A percentile compares a stretch with the other conserved stretches of the same genome.
Conservation (phyloP, 495 filamentous ascomycete genomes). For the Pseudevernia furfuracea region DNA sequence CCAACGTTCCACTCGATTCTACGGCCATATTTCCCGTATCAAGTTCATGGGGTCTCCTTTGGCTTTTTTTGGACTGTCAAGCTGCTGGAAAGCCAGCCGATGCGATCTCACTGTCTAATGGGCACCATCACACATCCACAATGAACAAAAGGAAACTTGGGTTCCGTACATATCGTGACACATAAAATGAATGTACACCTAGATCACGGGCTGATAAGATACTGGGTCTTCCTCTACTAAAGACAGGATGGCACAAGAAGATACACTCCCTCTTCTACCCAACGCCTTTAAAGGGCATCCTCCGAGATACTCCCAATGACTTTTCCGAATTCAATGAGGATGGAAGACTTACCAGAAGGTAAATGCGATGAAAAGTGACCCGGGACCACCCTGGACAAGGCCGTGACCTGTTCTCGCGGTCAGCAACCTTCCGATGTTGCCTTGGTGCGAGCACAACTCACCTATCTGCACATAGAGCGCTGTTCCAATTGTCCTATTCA, state of each 20-base stretch:
- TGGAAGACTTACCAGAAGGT: constrained; percentile 50
- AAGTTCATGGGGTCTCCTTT: background rate
- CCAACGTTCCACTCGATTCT: background rate
- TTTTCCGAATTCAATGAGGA: background rate
- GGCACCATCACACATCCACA: background rate
- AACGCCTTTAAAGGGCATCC: background rate
- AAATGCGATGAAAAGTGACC: constrained; percentile 68
- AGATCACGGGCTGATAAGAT: constrained; percentile 13
- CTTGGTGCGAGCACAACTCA: background rate
- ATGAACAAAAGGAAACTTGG: background rate
- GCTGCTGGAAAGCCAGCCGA: background rate
- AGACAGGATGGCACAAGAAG: background rate
- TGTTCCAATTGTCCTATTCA: constrained; percentile 53
- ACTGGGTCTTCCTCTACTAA: background rate
- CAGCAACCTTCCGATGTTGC: background rate
- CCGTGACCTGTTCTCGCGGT: constrained; percentile 34
- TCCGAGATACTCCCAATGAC: background rate
- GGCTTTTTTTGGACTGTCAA: background rate
- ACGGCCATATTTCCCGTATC: background rate
- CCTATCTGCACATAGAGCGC: constrained; percentile 69
- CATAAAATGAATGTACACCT: constrained; percentile 63
- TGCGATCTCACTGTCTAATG: background rate
- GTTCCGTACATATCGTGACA: constrained; percentile 48
- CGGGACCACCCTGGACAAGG: constrained; percentile 65
- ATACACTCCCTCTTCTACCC: background rate